Evolutionary conservation across 768 basidiomycete genomes (phyloP), one percentile per base, ranked within the genome.

Genomic region (Mrakia hoshinonis): DNA sequence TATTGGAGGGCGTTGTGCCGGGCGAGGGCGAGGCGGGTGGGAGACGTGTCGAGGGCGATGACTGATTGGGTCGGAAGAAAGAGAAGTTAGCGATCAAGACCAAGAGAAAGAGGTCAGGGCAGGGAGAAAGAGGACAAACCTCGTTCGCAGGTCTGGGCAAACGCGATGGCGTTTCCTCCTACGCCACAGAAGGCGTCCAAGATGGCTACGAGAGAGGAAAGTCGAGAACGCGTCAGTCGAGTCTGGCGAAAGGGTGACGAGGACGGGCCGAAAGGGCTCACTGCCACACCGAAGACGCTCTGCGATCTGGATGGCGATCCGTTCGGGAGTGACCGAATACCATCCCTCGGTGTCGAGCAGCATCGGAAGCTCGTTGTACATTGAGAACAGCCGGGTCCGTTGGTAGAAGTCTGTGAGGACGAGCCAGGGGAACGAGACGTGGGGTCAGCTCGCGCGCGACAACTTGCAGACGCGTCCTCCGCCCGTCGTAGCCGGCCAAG

Each of bases 111-210:
- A 38, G 9, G 47, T 46, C 47, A 49, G 36, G 38, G 1, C 24
- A 1, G 18, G 13, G 22, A 18, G 46, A 31, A 31, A 22, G 20
- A 24, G n/a, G 49, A 79, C 87, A 72, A 76, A 96, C 95, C 95
- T 79, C 90, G 81, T 78, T 95, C 90, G 81, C 96, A 99, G 2
- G 93, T 96, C 78, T 89, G 86, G 2, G 96, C 96, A 79, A 99
- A 97, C 4, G 93, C 92, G 70, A 99, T 98, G 0, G 95, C 86
- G 76, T 99, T 99, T 20, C 95, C 96, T 34, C 96, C 96, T 0
- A 98, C 94, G 0, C 96, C 96, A 77, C 94, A 97, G 78, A 98
- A 99, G 0, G 93, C 91, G 77, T 98, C 96, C 46, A 95, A 83
- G 72, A 96, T 83, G 4, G 87, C 88, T 73, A 74, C 89, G 3